phyloP scores from a whole-genome alignment of 495 filamentous ascomycete species.

The Baudoinia panamericana region DNA sequence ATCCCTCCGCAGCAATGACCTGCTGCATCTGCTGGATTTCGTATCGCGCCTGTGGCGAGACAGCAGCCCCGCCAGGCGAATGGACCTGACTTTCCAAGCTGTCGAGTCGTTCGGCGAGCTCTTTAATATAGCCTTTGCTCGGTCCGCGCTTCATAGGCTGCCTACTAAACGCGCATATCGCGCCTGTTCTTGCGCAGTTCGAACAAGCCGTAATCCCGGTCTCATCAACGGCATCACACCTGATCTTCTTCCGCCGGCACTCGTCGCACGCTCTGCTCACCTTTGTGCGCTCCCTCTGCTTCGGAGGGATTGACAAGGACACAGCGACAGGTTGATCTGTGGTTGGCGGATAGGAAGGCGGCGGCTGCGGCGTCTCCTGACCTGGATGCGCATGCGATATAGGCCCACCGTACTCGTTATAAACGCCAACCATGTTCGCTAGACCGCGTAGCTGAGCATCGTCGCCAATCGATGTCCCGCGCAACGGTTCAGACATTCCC shows the following conservation, averaged over 20 bases:
- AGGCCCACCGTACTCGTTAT: not conserved
- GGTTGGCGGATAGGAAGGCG: constrained; percentile 1
- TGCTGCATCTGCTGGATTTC: constrained; percentile 17
- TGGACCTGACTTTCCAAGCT: constrained; percentile 52
- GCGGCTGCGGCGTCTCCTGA: not conserved
- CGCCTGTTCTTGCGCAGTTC: constrained; percentile 67
- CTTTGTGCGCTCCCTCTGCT: constrained; percentile 58
- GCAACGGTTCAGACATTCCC: not conserved
- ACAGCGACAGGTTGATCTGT: constrained; percentile 1
- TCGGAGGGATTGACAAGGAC: not conserved
- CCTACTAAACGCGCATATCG: constrained; percentile 75
- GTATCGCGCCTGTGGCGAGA: constrained; percentile 4
- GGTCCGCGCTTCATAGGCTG: constrained; percentile 91
- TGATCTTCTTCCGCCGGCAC: constrained; percentile 90
- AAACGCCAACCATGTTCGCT: constrained; percentile 12
- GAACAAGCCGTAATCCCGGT: constrained; percentile 67
- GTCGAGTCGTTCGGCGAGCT: constrained; percentile 78
- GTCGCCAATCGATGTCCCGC: constrained; percentile 1
- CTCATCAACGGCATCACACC: constrained; percentile 80
- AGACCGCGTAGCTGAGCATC: constrained; percentile 16
- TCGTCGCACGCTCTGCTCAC: constrained; percentile 92
- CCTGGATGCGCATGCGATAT: not conserved
- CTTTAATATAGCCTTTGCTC: constrained; percentile 98
- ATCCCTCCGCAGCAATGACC: constrained; percentile 9
- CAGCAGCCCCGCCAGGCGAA: not conserved